These are phyloP conservation scores for Suillus clintonianus DNA, from an alignment of 768 basidiomycete species.

Conservation along the genomic window DNA sequence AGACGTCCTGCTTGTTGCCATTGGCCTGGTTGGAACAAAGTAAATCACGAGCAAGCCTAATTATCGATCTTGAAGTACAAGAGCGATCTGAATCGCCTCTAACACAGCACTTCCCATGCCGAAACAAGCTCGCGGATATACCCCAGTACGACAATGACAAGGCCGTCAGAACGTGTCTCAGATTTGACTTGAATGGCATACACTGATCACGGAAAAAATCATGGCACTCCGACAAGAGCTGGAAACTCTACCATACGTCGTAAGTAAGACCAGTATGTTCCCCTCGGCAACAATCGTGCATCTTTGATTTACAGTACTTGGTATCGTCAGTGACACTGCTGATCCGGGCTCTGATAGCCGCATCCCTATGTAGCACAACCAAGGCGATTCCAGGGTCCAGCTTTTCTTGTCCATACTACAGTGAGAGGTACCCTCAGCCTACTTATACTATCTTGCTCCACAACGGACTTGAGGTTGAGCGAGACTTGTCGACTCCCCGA, in stretches of 20 bases:
- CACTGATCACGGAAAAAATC: slow-evolving; percentile 43
- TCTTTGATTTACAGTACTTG: slow-evolving; percentile 45
- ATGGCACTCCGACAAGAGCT: neutral
- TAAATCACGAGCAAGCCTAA: slow-evolving; percentile 30
- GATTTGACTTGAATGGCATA: slow-evolving; percentile 41
- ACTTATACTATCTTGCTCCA: slow-evolving; percentile 54
- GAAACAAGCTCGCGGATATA: too few species aligned
- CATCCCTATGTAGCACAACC: slow-evolving; percentile 63
- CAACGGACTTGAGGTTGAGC: slow-evolving; percentile 70
- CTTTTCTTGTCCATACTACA: too few species aligned
- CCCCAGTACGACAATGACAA: too few species aligned
- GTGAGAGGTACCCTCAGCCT: slow-evolving; percentile 31
- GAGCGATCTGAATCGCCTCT: too few species aligned
- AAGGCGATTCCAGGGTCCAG: slow-evolving; percentile 76
- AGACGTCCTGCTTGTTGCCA: slow-evolving; percentile 60
- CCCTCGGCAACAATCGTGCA: neutral
- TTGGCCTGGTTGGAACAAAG: slow-evolving; percentile 69
- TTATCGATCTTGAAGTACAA: too few species aligned
- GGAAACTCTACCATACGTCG: neutral
- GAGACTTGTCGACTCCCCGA: too few species aligned
- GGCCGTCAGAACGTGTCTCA: too few species aligned
- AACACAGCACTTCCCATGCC: too few species aligned
- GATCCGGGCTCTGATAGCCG: slow-evolving; percentile 38
- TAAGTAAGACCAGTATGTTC: neutral
- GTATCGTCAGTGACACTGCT: slow-evolving; percentile 56